Conservation (phyloP, 306 rosid genomes). For the Hippophae tibetana region DNA sequence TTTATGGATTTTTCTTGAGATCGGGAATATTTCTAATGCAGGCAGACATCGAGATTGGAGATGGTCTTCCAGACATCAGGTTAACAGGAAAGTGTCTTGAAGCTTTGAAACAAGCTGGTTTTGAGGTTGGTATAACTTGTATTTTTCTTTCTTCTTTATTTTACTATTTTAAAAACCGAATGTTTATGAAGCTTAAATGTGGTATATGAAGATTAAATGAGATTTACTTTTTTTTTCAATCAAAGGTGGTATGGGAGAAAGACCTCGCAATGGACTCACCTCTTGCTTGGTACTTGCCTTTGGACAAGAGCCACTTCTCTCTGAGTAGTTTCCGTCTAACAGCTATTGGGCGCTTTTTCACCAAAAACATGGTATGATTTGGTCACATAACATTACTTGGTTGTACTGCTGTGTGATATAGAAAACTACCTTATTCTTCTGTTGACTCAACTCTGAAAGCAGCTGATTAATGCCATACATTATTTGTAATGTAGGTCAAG, state of each 20-base stretch:
- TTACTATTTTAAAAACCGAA: constrained; percentile 1
- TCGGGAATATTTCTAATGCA: constrained; percentile 17
- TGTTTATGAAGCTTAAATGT: not conserved
- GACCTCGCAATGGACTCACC: constrained; percentile 65
- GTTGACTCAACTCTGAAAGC: not conserved
- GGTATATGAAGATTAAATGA: not conserved
- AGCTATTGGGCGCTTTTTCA: constrained; percentile 65
- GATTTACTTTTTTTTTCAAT: constrained; percentile 1
- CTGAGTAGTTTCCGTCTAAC: constrained; percentile 90
- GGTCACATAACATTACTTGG: too few relatives aligned
- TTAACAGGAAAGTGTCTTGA: constrained; percentile 72
- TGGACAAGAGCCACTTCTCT: constrained; percentile 79
- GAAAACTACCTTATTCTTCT: not conserved
- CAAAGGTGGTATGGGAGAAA: constrained; percentile 76
- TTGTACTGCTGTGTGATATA: too few relatives aligned
- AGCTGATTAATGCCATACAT: not conserved
- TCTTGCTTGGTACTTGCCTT: constrained; percentile 87
- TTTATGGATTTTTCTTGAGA: not conserved
- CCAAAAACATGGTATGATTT: constrained; percentile 71
- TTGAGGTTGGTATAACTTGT: constrained; percentile 59
- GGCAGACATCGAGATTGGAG: constrained; percentile 95
- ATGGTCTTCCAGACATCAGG: constrained; percentile 95
- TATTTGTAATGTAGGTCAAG: constrained; percentile 48
- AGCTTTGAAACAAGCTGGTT: constrained; percentile 88
- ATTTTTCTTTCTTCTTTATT: not conserved